Evolutionary conservation across 306 rosid species (phyloP).

Genomic region (Begonia fuchsioides): DNA sequence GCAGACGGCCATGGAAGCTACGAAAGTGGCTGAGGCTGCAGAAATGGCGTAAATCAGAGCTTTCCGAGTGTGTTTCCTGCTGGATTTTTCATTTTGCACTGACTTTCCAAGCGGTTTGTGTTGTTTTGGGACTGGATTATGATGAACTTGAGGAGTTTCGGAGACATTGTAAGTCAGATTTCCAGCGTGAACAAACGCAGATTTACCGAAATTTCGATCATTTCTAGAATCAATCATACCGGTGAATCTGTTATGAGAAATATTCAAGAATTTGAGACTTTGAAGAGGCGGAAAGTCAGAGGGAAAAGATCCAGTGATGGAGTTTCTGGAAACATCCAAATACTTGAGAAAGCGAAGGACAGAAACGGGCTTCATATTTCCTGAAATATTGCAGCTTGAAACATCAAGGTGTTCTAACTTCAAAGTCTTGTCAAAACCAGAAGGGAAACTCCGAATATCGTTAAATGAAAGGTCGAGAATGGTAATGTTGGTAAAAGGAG

Average conservation of each 20-base stretch:
- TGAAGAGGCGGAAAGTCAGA: too few relatives aligned
- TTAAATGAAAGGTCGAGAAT: constrained; percentile 55
- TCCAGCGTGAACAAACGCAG: too few relatives aligned
- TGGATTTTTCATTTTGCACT: constrained; percentile 6
- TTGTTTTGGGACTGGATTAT: too few relatives aligned
- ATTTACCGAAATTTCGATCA: too few relatives aligned
- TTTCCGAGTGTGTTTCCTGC: constrained; percentile 13
- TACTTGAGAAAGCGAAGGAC: constrained; percentile 26
- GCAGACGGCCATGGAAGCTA: too few relatives aligned
- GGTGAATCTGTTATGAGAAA: too few relatives aligned
- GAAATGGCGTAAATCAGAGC: not conserved
- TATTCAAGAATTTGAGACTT: too few relatives aligned
- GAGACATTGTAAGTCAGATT: constrained; percentile 7
- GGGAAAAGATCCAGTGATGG: constrained; percentile 28
- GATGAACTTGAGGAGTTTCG: constrained; percentile 15
- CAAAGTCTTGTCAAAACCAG: constrained; percentile 37
- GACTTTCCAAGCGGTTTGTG: too few relatives aligned
- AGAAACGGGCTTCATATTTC: constrained; percentile 42
- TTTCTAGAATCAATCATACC: too few relatives aligned
- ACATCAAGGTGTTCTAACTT: constrained; percentile 34
- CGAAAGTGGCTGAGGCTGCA: too few relatives aligned
- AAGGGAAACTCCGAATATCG: constrained; percentile 31
- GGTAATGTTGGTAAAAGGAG: constrained; percentile 33
- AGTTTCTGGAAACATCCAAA: constrained; percentile 58
- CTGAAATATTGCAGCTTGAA: constrained; percentile 50